Conservation (phyloP, 257 asterid genomes). For the Primulina eburnea region DNA sequence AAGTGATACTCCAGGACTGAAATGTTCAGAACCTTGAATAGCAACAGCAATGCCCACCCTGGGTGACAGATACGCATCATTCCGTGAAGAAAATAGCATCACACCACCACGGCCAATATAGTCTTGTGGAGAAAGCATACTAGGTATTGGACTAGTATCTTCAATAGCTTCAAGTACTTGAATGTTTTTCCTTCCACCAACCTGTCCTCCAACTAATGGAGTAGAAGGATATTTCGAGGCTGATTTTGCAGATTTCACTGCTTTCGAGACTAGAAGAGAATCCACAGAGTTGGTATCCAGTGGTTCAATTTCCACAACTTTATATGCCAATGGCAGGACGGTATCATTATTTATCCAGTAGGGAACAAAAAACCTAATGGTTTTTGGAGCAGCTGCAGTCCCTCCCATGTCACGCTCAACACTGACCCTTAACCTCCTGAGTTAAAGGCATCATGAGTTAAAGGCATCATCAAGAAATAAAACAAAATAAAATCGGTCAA, state of each 20-base stretch:
- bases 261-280: slow-evolving; percentile 47
- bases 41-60: slow-evolving; percentile 96
- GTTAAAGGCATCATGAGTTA: slow-evolving; percentile 25
- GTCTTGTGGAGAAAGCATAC: slow-evolving; percentile 99
- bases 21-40: slow-evolving; percentile 67
- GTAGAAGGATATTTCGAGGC: slow-evolving; percentile 57
- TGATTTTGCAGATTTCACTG: slow-evolving; percentile 73
- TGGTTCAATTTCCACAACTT: slow-evolving; percentile 93
- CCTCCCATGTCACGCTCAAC: slow-evolving; percentile 97
- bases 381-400: slow-evolving; percentile 87
- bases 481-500: slow-evolving; percentile 23
- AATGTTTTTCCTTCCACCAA: slow-evolving; percentile 54
- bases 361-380: slow-evolving; percentile 93
- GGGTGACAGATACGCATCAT: slow-evolving; percentile 85
- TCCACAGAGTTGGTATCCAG: slow-evolving; percentile 63
- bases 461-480: slow-evolving; percentile 25
- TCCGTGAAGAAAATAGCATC: slow-evolving; percentile 82
- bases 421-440: slow-evolving; percentile 92
- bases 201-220: slow-evolving; percentile 49
- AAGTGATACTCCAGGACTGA: slow-evolving; percentile 83
- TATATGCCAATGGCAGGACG: slow-evolving; percentile 72
- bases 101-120: slow-evolving; percentile 94
- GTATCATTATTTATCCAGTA: slow-evolving; percentile 89
- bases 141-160: slow-evolving; percentile 85
- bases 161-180: slow-evolving; percentile 88